Evolutionary conservation across 2,329 filamentous ascomycete species (phyloP), one percentile per base, ranked within the genome.

Genomic region (Neophaeococcomyces mojaviensis): DNA sequence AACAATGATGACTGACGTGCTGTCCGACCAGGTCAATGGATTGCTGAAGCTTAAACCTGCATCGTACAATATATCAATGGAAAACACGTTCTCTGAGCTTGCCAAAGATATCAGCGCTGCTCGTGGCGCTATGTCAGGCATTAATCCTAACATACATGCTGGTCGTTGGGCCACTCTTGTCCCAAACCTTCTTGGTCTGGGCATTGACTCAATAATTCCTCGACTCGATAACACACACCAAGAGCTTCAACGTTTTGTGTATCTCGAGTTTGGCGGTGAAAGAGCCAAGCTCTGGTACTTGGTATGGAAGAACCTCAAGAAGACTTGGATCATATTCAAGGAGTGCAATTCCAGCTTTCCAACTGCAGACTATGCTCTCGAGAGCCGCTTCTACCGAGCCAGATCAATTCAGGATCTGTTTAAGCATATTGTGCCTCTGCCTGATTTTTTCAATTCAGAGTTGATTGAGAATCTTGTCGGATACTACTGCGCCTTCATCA

Each of bases 381-480:
- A 48, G 26, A 36, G 22, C 24, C 32, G 19, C 10, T 55, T 55
- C 49, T 54, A 54, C 36, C 22, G 35, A 13, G 34, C 46, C 12
- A 24, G 20, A n/a, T 30, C 49, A 2, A 30, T 24, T 32, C n/a
- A 20, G 20, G 39, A 44, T 18, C 39, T 32, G 15, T 34, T 51
- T n/a, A 33, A 43, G 18, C 31, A 31, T 26, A 32, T 49, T 28
- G 35, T 34, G n/a, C 20, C 28, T 16, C n/a, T 45, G 30, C 39
- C 47, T 7, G 51, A 53, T 15, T 46, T 50, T 15, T 39, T 46
- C 18, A 50, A 50, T 32, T 49, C 51, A 13, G 47, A 46, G 39
- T 38, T 26, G 20, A 50, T 50, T 18, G 51, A 55, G 30, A 44
- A 51, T 15, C 49, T 54, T 20, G 53, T 55, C 15, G 48, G 32